These are phyloP conservation scores for Parmelia sp. DNA, from an alignment of 495 filamentous ascomycete species.

Conservation along the genomic window DNA sequence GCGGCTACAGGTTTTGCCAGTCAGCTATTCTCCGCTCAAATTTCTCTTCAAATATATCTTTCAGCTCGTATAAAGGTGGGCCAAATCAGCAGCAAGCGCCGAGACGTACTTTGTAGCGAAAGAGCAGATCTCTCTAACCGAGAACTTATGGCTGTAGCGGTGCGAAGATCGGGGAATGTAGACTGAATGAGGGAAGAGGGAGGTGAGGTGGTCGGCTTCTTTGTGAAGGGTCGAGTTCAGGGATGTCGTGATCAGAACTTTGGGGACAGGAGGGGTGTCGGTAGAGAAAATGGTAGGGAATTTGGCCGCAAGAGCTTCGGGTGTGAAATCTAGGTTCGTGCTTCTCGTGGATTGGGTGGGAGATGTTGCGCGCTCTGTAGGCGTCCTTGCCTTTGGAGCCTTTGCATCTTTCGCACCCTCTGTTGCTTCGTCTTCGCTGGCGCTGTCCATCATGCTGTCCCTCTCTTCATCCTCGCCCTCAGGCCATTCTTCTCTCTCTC, in stretches of 20 bases:
- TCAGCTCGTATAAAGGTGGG: too few relatives aligned
- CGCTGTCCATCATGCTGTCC: slow-evolving; percentile 30
- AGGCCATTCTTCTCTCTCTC: slow-evolving; percentile 9
- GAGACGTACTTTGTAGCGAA: slow-evolving; percentile 52
- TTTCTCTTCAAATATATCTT: too few relatives aligned
- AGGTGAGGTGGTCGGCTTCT: slow-evolving; percentile 69
- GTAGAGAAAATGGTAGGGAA: slow-evolving; percentile 78
- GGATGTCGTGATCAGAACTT: slow-evolving; percentile 84
- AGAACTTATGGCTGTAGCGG: slow-evolving; percentile 75
- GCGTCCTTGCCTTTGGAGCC: slow-evolving; percentile 35
- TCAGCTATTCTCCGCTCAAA: neutral
- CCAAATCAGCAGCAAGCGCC: neutral
- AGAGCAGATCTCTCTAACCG: slow-evolving; percentile 77
- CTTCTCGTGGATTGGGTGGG: slow-evolving; percentile 59
- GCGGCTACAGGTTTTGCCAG: slow-evolving; percentile 40
- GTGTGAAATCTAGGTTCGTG: slow-evolving; percentile 65
- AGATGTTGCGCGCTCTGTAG: slow-evolving; percentile 50
- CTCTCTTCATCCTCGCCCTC: slow-evolving; percentile 19
- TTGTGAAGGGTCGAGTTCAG: slow-evolving; percentile 78
- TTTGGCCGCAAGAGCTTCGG: slow-evolving; percentile 58
- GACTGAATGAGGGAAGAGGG: slow-evolving; percentile 75
- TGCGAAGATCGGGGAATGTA: slow-evolving; percentile 83
- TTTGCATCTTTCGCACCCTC: slow-evolving; percentile 20
- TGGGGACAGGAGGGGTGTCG: slow-evolving; percentile 54
- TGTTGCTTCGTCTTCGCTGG: slow-evolving; percentile 38